Evolutionary conservation across 768 basidiomycete species (phyloP).

Genomic region (Suillus plorans): DNA sequence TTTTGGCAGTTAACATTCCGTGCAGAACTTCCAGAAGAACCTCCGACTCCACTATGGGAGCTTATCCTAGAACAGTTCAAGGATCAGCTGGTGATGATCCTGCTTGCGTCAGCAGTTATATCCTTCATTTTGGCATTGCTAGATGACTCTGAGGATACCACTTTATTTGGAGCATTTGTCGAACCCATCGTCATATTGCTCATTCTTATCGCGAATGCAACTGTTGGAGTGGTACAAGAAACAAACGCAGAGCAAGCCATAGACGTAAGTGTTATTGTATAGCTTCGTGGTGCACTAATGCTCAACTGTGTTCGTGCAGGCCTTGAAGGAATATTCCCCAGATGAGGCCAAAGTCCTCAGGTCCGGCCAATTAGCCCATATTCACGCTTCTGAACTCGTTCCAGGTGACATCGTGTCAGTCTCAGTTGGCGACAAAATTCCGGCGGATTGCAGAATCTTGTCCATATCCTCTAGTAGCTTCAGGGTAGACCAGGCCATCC

Average conservation of each 20-base stretch:
- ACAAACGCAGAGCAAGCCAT: conserved; percentile 96
- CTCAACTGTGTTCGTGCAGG: conserved; percentile 45
- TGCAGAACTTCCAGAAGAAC: conserved; percentile 89
- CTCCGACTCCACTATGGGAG: conserved; percentile 88
- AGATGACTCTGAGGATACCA: conserved; percentile 70
- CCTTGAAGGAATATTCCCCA: conserved; percentile 94
- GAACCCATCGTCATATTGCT: conserved; percentile 94
- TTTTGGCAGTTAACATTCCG: not conserved
- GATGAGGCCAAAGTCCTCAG: conserved; percentile 93
- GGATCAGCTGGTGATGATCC: conserved; percentile 96
- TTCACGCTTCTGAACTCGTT: conserved; percentile 88
- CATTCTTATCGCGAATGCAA: conserved; percentile 95
- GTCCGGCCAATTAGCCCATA: conserved; percentile 61
- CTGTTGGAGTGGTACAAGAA: conserved; percentile 97
- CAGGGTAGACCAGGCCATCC: conserved; percentile 92
- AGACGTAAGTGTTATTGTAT: conserved; percentile 64
- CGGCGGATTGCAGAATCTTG: conserved; percentile 89
- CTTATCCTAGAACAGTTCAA: conserved; percentile 99
- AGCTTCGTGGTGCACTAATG: not conserved
- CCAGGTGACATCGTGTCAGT: conserved; percentile 93
- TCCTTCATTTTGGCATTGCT: conserved; percentile 91
- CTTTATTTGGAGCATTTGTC: conserved; percentile 83
- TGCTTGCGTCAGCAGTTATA: conserved; percentile 89
- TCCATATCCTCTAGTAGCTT: conserved; percentile 92
- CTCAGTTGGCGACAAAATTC: conserved; percentile 92